Evolutionary conservation across 2,329 filamentous ascomycete genomes (phyloP).

Genomic region (Bipolaris victoriae): DNA sequence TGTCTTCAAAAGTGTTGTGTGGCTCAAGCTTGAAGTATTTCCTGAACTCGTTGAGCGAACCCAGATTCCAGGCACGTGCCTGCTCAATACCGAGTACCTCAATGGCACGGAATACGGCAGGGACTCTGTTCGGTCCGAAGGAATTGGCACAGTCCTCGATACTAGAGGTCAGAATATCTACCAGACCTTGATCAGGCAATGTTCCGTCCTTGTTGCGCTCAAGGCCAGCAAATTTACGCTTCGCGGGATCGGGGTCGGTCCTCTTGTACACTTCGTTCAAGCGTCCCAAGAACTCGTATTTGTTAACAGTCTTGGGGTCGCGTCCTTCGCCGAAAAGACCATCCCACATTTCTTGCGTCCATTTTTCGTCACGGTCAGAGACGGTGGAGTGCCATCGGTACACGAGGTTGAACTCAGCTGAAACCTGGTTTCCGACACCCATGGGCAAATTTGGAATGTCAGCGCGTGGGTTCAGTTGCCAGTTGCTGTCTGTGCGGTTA

Average conservation of each 20-base stretch:
- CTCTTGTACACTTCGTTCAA: slow-evolving; percentile 67
- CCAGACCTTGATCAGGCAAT: slow-evolving; percentile 78
- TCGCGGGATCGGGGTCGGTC: slow-evolving; percentile 69
- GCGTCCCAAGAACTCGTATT: slow-evolving; percentile 66
- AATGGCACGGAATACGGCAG: slow-evolving; percentile 73
- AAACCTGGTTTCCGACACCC: slow-evolving; percentile 81
- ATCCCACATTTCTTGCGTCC: slow-evolving; percentile 68
- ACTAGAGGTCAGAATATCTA: slow-evolving; percentile 69
- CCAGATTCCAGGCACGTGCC: slow-evolving; percentile 76
- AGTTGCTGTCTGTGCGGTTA: slow-evolving; percentile 74
- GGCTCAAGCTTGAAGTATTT: slow-evolving; percentile 79
- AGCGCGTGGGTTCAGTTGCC: slow-evolving; percentile 79
- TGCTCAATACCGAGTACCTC: slow-evolving; percentile 84
- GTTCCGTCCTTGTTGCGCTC: slow-evolving; percentile 68
- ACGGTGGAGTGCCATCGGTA: slow-evolving; percentile 89
- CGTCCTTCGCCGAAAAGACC: slow-evolving; percentile 53
- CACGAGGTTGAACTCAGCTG: slow-evolving; percentile 86
- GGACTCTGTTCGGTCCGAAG: slow-evolving; percentile 70
- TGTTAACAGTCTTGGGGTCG: slow-evolving; percentile 61
- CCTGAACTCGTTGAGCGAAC: slow-evolving; percentile 83
- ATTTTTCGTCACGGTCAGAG: slow-evolving; percentile 75
- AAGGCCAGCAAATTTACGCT: slow-evolving; percentile 72
- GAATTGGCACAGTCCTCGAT: slow-evolving; percentile 75
- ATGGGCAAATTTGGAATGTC: slow-evolving; percentile 69
- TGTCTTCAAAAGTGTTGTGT: slow-evolving; percentile 80